Percentiles rank a stretch among this genome's conserved stretches.
phyloP scores from a whole-genome alignment of 805 yeast genomes.

The Candida nitratophila region DNA sequence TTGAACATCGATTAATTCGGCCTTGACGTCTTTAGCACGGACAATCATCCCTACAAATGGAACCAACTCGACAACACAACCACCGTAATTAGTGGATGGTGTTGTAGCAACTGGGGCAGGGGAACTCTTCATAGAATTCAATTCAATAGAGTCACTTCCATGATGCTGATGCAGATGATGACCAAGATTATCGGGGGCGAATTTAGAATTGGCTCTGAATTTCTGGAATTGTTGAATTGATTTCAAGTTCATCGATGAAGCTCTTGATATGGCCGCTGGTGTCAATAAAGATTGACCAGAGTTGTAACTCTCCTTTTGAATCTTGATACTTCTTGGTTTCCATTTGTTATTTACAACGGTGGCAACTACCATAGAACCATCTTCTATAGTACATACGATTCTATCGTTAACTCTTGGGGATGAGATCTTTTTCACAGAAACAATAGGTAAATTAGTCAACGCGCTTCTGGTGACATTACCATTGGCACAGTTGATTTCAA shows the following conservation, averaged over 20 bases:
- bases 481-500: conserved; percentile 41
- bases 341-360: conserved; percentile 61
- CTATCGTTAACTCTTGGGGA: conserved; percentile 76
- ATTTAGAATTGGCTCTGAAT: conserved; percentile 3
- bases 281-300: conserved; percentile 31
- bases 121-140: neutral
- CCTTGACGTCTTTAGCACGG: conserved; percentile 45
- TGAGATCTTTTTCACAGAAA: conserved; percentile 45
- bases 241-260: conserved; percentile 14
- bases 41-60: conserved; percentile 73
- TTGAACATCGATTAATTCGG: conserved; percentile 70
- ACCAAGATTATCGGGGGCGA: neutral
- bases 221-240: conserved; percentile 11
- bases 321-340: conserved; percentile 46
- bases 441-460: conserved; percentile 29
- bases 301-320: conserved; percentile 42
- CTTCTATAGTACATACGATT: conserved; percentile 45
- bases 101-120: neutral
- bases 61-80: conserved; percentile 41
- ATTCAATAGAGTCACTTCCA: conserved; percentile 10
- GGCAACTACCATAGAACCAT: conserved; percentile 50
- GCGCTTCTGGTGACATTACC: conserved; percentile 33
- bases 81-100: conserved; percentile 1
- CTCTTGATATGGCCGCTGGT: conserved; percentile 28
- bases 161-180: neutral